Conservation (phyloP, 2,329 filamentous ascomycete genomes). For the Hypoxylon sp. region DNA sequence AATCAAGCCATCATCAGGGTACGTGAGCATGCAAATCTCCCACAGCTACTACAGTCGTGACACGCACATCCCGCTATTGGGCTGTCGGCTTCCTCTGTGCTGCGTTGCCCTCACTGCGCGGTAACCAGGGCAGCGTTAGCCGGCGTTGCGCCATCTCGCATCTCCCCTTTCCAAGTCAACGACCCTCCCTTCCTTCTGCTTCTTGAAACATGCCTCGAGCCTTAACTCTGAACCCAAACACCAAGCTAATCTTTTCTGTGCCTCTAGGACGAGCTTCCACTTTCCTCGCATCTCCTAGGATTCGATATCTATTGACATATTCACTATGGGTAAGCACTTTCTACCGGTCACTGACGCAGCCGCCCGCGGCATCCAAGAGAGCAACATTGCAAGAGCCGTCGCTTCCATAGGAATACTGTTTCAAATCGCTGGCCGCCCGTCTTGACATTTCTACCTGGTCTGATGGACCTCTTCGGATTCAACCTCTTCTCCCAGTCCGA, state of each 20-base stretch:
- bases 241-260: slow-evolving; percentile 39
- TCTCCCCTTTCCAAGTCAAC: slow-evolving; percentile 3
- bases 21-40: slow-evolving; percentile 36
- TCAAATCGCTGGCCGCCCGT: slow-evolving; percentile 11
- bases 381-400: slow-evolving; percentile 39
- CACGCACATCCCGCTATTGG: neutral
- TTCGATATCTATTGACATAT: slow-evolving; percentile 44
- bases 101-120: slow-evolving; percentile 3
- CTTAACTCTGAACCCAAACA: neutral
- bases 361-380: slow-evolving; percentile 35
- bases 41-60: neutral
- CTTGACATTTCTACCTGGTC: slow-evolving; percentile 18
- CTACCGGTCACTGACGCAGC: slow-evolving; percentile 37
- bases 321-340: slow-evolving; percentile 58
- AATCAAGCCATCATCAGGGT: slow-evolving; percentile 36
- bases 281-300: slow-evolving; percentile 42
- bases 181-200: slow-evolving; percentile 13
- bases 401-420: slow-evolving; percentile 28
- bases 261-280: slow-evolving; percentile 38
- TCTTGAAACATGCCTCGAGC: neutral
- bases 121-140: slow-evolving; percentile 2
- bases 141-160: slow-evolving; percentile 4
- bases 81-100: slow-evolving; percentile 8
- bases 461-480: slow-evolving; percentile 12
- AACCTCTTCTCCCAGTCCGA: slow-evolving; percentile 22